A percentile compares a stretch with the other conserved stretches of the same genome.
Evolutionary conservation across 1,139 yeast species (phyloP).

Genomic region (Yamadazyma aaseri): DNA sequence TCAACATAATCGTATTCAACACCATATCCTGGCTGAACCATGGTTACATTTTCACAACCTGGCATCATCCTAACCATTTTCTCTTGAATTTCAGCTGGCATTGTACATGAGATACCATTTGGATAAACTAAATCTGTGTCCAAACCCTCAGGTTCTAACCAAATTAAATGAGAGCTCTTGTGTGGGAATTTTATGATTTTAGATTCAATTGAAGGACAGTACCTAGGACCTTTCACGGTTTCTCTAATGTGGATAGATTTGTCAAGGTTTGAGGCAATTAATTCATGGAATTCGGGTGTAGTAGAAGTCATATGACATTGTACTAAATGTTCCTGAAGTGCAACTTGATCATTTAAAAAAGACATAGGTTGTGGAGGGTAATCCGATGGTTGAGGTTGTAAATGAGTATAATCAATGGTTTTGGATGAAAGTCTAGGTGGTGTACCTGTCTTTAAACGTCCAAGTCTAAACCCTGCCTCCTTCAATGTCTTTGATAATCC

Average conservation of each 20-base stretch:
- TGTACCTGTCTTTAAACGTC: slow-evolving; percentile 94
- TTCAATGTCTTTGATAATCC: slow-evolving; percentile 80
- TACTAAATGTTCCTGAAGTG: slow-evolving; percentile 56
- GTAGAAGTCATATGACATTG: slow-evolving; percentile 79
- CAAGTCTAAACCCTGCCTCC: slow-evolving; percentile 78
- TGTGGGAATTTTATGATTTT: slow-evolving; percentile 80
- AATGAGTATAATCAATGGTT: slow-evolving; percentile 62
- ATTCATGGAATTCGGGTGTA: slow-evolving; percentile 68
- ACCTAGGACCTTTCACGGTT: slow-evolving; percentile 94
- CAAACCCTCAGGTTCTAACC: slow-evolving; percentile 97
- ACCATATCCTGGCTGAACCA: slow-evolving; percentile 96
- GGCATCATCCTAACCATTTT: slow-evolving; percentile 73
- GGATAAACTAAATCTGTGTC: slow-evolving; percentile 87
- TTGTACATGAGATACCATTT: slow-evolving; percentile 92
- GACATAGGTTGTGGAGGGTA: slow-evolving; percentile 88
- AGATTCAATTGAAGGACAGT: slow-evolving; percentile 95
- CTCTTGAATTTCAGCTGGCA: slow-evolving; percentile 92
- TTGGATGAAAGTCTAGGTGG: slow-evolving; percentile 82
- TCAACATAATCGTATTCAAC: slow-evolving; percentile 97
- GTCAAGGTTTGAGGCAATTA: slow-evolving; percentile 68
- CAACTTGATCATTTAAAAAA: slow-evolving; percentile 67
- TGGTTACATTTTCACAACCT: slow-evolving; percentile 83
- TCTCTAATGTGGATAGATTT: slow-evolving; percentile 88
- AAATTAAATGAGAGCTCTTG: slow-evolving; percentile 73
- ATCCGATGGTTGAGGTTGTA: slow-evolving; percentile 76